Conservation (phyloP, 1,284 basidiomycete genomes). For the Lignosus rhinocerotis region DNA sequence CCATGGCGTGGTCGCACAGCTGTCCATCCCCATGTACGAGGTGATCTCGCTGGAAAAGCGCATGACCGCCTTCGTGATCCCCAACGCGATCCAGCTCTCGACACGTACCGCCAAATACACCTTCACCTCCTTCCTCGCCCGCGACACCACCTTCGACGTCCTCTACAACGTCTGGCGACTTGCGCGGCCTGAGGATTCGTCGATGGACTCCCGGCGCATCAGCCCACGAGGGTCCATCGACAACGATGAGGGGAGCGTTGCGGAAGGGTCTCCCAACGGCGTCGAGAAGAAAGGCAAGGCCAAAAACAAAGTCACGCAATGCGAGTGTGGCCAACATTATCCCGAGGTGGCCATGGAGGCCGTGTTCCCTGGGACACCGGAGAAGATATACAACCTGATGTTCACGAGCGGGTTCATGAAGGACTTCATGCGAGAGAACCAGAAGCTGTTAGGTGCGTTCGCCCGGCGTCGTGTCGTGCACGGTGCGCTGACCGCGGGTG, state of each 20-base stretch:
- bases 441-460: slow-evolving; percentile 83
- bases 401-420: slow-evolving; percentile 97
- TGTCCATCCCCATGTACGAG: slow-evolving; percentile 90
- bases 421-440: slow-evolving; percentile 86
- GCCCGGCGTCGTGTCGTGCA: neutral
- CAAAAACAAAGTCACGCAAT: slow-evolving; percentile 62
- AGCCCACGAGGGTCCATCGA: slow-evolving; percentile 31
- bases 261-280: slow-evolving; percentile 6
- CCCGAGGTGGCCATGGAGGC: slow-evolving; percentile 76
- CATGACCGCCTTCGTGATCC: slow-evolving; percentile 98
- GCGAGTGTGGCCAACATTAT: slow-evolving; percentile 81
- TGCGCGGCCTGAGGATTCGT: slow-evolving; percentile 75
- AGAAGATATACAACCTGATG: slow-evolving; percentile 95
- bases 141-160: slow-evolving; percentile 96
- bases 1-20: slow-evolving; percentile 45
- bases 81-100: slow-evolving; percentile 93
- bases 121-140: slow-evolving; percentile 94
- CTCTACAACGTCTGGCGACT: slow-evolving; percentile 96
- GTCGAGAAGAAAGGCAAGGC: slow-evolving; percentile 15
- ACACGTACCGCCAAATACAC: slow-evolving; percentile 86
- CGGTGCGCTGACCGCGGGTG: neutral
- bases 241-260: slow-evolving; percentile 14
- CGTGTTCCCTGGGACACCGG: slow-evolving; percentile 86
- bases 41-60: slow-evolving; percentile 92
- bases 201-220: slow-evolving; percentile 32